Base-by-base conservation (phyloP, 2,329 filamentous ascomycete species). In the Xenoacremonium recifei region DNA sequence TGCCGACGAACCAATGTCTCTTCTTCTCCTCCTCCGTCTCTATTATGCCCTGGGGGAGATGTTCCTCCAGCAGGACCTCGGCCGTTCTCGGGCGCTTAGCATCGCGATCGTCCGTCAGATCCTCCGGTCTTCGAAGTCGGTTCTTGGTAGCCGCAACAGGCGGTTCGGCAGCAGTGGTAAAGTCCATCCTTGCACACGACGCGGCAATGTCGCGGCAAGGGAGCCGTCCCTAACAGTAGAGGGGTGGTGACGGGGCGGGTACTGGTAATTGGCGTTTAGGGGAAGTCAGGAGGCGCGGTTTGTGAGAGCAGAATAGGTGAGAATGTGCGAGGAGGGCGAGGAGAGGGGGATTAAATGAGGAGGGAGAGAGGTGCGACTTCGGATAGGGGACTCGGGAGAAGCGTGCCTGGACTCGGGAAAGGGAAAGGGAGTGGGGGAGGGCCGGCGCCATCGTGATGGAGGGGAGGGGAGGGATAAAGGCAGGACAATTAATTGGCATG, bases 1-100 rank as follows among this genome's bases (percentile, higher is more conserved):
- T 88, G 46, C 89, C 90, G 47, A 95, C 84, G 59, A 88, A 95
- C 68, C 79, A 79, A 42, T 84, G 54, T 35, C 59, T 48, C 35
- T 51, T 42, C 31, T 54, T 49, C 46, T 66, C 60, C 12, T 62
- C 58, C 13, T 57, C 57, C 2, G 64, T 67, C 39, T 60, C 56
- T 13, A 39, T 47, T 21, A 66, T 61, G 40, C 57, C 61, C 7
- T 47, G 37, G 4, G 64, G 62, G n/a, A 67, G 57, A 21, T 39
- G 47, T 29, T 51, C 49, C 13, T 51, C 41, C 16, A 53, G 45
- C 21, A 51, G 38, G 12, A 49, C 41, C 21, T 57, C 53, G 31
- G 51, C 54, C 37, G 53, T 54, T 19, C 53, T 47, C 34, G 53
- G 53, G 19, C 47, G 46, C 39, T 55, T 51, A 38, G 51, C 41